Conservation (phyloP, 345 rosid species). For the Brassica juncea region DNA sequence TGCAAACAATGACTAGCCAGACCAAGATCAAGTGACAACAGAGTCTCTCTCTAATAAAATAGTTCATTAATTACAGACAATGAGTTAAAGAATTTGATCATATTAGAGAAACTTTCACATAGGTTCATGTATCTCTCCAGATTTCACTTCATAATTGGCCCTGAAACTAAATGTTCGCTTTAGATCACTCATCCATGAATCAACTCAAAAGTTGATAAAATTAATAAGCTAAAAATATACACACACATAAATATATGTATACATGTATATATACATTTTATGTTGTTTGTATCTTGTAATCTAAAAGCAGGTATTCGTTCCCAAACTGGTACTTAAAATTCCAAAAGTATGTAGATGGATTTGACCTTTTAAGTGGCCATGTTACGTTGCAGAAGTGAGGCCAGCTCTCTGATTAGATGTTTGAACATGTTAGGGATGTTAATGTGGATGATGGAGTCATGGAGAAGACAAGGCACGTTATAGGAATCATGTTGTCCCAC, state of each 20-base stretch:
- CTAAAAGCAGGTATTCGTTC: not conserved
- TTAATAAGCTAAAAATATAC: constrained; percentile 8
- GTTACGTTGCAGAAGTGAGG: constrained; percentile 43
- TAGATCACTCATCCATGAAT: constrained; percentile 2
- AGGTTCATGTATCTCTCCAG: not conserved
- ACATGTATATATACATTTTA: not conserved
- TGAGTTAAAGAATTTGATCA: not conserved
- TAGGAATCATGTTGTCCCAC: constrained; percentile 40
- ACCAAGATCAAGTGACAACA: not conserved
- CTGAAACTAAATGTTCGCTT: not conserved
- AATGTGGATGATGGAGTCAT: constrained; percentile 39
- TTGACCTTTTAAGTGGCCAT: constrained; percentile 40
- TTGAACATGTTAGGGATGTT: constrained; percentile 42
- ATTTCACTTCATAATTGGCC: constrained; percentile 3
- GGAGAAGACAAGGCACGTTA: constrained; percentile 43
- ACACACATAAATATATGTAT: not conserved
- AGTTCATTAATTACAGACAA: not conserved
- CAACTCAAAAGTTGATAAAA: constrained; percentile 8
- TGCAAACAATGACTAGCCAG: not conserved
- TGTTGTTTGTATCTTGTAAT: constrained; percentile 17
- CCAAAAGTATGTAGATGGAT: constrained; percentile 23
- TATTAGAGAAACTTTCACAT: not conserved
- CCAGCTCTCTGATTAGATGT: constrained; percentile 39
- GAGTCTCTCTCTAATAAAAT: not conserved
- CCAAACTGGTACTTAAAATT: not conserved